Conservation (phyloP, 164 flowering plant species). For the Berberis vulgaris region DNA sequence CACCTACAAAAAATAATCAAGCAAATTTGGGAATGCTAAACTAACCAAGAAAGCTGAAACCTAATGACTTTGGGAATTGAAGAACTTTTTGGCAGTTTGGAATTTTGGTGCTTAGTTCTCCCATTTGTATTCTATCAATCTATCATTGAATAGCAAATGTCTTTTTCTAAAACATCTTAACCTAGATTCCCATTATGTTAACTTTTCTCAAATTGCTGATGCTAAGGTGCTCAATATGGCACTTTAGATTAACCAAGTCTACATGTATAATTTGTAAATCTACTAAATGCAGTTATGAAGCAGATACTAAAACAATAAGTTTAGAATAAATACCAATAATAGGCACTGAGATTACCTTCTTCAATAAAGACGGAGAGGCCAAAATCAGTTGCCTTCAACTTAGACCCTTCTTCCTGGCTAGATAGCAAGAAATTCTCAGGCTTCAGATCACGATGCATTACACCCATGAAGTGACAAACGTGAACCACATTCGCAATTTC, state of each 20-base stretch:
- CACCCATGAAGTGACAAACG: no score
- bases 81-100: neutral
- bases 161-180: neutral
- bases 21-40: no score
- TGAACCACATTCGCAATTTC: neutral
- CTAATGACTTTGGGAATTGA: neutral
- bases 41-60: no score
- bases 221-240: neutral
- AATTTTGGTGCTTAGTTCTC: neutral
- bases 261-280: neutral
- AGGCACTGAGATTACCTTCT: neutral
- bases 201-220: neutral
- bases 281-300: no score
- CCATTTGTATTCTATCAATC: no score
- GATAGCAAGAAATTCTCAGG: slow-evolving; percentile 3
- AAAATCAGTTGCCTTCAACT: slow-evolving; percentile 1
- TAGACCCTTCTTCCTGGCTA: neutral
- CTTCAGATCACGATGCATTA: neutral
- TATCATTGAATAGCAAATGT: neutral
- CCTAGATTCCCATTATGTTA: no score
- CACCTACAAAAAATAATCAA: no score
- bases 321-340: neutral
- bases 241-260: no score
- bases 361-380: neutral
- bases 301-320: neutral